phyloP scores from a whole-genome alignment of 495 filamentous ascomycete genomes.

The Viridothelium virens region DNA sequence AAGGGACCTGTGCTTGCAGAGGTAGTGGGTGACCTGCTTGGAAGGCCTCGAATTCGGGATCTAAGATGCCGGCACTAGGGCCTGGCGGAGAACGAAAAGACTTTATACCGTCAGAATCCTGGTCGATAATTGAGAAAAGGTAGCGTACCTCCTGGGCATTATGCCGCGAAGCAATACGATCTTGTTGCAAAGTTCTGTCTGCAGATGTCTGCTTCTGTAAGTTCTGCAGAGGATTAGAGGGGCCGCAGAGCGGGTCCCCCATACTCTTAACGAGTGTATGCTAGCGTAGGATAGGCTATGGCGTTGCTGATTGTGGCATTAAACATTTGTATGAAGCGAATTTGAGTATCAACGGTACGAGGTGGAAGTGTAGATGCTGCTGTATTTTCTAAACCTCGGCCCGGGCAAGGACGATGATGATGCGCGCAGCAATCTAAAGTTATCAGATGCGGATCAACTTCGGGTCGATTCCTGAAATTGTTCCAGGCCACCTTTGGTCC shows the following conservation, averaged over 20 bases:
- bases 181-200: conserved; percentile 79
- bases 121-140: conserved; percentile 19
- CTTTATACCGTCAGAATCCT: conserved; percentile 32
- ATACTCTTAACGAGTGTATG: conserved; percentile 40
- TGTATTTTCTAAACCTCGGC: not conserved
- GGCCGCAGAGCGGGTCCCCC: conserved; percentile 79
- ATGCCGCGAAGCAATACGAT: conserved; percentile 53
- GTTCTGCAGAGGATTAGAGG: conserved; percentile 79
- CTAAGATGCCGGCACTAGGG: conserved; percentile 48
- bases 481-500: not conserved
- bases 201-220: conserved; percentile 72
- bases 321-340: too few relatives aligned
- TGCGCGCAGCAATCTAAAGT: conserved; percentile 7
- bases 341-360: too few relatives aligned
- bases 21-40: conserved; percentile 46
- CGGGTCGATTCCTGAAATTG: not conserved
- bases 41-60: conserved; percentile 66
- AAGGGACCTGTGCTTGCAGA: conserved; percentile 24
- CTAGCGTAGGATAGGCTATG: not conserved
- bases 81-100: conserved; percentile 54
- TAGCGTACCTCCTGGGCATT: conserved; percentile 48
- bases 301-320: not conserved
- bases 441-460: conserved; percentile 6
- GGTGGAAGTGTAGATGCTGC: too few relatives aligned
- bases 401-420: not conserved